Base-by-base conservation (phyloP, 2,329 filamentous ascomycete genomes). In the Fusarium continuum region DNA sequence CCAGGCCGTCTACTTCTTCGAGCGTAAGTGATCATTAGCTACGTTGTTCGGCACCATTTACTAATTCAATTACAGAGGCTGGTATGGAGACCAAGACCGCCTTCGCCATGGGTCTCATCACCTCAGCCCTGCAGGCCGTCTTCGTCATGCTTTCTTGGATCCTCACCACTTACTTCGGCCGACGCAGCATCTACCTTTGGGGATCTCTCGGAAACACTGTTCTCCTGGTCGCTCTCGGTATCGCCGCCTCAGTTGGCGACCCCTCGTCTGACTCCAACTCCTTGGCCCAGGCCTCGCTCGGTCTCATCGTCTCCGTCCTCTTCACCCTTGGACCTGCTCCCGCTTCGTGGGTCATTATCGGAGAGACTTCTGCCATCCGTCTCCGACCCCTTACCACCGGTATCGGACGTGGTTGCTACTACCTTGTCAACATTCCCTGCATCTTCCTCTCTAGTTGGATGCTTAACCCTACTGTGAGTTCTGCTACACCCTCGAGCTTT, bases 141-240 rank as follows among this genome's bases (percentile, higher is more conserved):
- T 80, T 87, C 58, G 85, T 88, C 73, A 88, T 88, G 82, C 78
- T 87, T 35, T 90, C 87, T 55, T 90, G 88, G 88, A 75, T 89
- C 52, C 82, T 90, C 44, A 89, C 85, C 13, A 82, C 83, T 2
- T 89, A 86, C 74, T 79, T 87, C 48, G 86, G 87, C 71, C 83
- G 86, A 55, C 86, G 87, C 48, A 82, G 83, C 29, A 88, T 89
- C 74, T 89, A 89, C 73, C 77, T 89, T 51, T 88, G 82, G 77
- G 86, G 87, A 60, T 82, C 82, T 23, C 70, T 76, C 29, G 79
- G 83, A 75, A 88, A 86, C 75, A 76, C 77, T 47, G 66, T 71
- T 31, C 79, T 89, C 65, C 77, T 89, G 11, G 48, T 89, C 58
- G 77, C 78, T 6, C 84, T 90, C 22, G 87, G 87, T 73, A 77